A percentile compares a stretch with the other conserved stretches of the same genome.
Evolutionary conservation across 257 asterid genomes (phyloP).

Genomic region (Anisodus tanguticus): DNA sequence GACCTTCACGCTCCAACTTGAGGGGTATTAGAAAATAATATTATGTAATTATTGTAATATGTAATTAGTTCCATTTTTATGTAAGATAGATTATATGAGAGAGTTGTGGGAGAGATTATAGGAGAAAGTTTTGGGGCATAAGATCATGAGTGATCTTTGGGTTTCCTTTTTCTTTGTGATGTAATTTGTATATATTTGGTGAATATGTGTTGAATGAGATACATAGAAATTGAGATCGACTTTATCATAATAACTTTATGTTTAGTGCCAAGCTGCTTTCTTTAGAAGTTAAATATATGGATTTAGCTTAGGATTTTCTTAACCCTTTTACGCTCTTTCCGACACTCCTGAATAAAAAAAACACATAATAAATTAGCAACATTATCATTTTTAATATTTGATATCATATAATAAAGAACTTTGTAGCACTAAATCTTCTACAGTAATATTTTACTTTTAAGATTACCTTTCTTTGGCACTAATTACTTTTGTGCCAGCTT

Average conservation of each 20-base stretch:
- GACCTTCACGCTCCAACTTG: too few relatives aligned
- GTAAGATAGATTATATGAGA: too few relatives aligned
- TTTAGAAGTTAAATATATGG: neutral
- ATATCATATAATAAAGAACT: slow-evolving; percentile 4
- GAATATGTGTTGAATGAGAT: too few relatives aligned
- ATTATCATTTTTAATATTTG: slow-evolving; percentile 1
- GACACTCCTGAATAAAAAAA: slow-evolving; percentile 14
- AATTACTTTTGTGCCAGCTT: neutral
- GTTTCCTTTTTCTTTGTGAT: too few relatives aligned
- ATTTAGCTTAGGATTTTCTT: slow-evolving; percentile 19
- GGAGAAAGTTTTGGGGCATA: too few relatives aligned
- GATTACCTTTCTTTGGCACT: neutral
- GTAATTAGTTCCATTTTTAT: too few relatives aligned
- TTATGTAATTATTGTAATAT: too few relatives aligned
- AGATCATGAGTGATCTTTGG: too few relatives aligned
- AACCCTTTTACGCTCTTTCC: slow-evolving; percentile 21
- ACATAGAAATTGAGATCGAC: too few relatives aligned
- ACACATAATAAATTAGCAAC: neutral
- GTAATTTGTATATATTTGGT: too few relatives aligned
- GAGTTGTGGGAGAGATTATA: too few relatives aligned
- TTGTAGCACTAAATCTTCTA: slow-evolving; percentile 16
- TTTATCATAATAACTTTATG: neutral
- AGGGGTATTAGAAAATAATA: too few relatives aligned
- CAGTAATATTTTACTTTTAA: slow-evolving; percentile 7
- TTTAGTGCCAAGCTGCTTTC: slow-evolving; percentile 10